Percentiles rank a stretch among this genome's conserved stretches.
Conservation (phyloP, 768 basidiomycete genomes). For the Lactarius hatsudake region DNA sequence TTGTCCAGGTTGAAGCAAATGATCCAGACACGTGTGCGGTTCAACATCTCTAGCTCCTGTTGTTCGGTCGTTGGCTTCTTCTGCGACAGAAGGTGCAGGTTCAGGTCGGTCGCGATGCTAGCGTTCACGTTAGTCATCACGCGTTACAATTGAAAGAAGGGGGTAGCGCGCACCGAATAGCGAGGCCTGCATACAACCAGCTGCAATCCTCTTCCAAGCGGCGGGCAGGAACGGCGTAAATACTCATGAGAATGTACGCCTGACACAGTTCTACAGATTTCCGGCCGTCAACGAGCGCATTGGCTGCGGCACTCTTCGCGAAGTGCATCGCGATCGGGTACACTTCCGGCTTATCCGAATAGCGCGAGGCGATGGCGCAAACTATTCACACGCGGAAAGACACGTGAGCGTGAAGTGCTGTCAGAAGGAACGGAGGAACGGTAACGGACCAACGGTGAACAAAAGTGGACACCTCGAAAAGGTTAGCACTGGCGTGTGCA, state of each 20-base stretch:
- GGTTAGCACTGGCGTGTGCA: constrained; percentile 82
- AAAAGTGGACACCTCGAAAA: constrained; percentile 86
- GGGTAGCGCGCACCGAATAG: constrained; percentile 59
- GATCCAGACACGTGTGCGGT: constrained; percentile 87
- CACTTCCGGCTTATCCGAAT: constrained; percentile 66
- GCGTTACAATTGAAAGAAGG: constrained; percentile 26
- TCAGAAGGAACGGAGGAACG: not conserved
- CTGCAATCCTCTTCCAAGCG: constrained; percentile 89
- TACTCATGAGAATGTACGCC: constrained; percentile 75
- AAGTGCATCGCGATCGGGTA: constrained; percentile 71
- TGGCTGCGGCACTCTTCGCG: constrained; percentile 74
- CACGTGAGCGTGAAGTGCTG: not conserved
- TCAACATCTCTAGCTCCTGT: constrained; percentile 82
- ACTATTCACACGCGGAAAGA: constrained; percentile 42
- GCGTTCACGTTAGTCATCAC: not conserved
- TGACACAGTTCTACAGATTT: constrained; percentile 84
- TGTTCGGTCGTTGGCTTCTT: constrained; percentile 75
- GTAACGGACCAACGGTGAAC: constrained; percentile 79
- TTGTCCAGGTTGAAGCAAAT: constrained; percentile 90
- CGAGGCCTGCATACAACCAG: constrained; percentile 87
- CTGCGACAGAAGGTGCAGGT: constrained; percentile 74
- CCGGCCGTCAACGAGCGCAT: constrained; percentile 67
- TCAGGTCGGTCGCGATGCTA: constrained; percentile 86
- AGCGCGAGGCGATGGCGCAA: constrained; percentile 85
- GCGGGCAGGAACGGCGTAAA: constrained; percentile 72